A percentile compares a stretch with the other conserved stretches of the same genome.
Evolutionary conservation across 129 eudicot genomes (phyloP).

Genomic region (Helichrysum umbraculigerum): DNA sequence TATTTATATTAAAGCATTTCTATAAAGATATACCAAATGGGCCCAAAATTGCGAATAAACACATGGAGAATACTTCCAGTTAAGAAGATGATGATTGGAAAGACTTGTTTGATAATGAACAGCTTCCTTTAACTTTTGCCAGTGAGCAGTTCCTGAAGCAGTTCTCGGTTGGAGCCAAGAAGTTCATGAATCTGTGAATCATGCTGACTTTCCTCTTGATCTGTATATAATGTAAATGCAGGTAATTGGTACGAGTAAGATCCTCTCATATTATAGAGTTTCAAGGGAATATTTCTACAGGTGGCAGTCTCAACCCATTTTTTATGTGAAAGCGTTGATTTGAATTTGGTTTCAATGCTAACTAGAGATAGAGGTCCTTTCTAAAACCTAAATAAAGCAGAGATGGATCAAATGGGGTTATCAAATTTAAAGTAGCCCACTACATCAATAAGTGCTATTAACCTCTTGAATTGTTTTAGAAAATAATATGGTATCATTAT

Average conservation of each 20-base stretch:
- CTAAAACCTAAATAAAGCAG: neutral
- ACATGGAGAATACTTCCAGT: slow-evolving; percentile 30
- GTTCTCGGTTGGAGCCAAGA: slow-evolving; percentile 49
- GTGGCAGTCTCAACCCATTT: neutral
- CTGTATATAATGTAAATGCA: slow-evolving; percentile 32
- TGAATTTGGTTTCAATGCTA: neutral
- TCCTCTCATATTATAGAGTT: neutral
- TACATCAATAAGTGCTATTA: neutral
- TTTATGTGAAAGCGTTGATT: neutral
- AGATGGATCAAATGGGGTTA: neutral
- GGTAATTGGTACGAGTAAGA: slow-evolving; percentile 12
- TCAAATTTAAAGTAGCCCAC: neutral
- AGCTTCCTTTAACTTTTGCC: slow-evolving; percentile 78
- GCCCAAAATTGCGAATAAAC: slow-evolving; percentile 24
- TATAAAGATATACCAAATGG: slow-evolving; percentile 71
- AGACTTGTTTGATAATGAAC: slow-evolving; percentile 64
- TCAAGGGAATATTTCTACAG: neutral
- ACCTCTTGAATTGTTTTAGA: neutral
- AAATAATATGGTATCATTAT: neutral
- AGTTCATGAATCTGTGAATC: slow-evolving; percentile 25
- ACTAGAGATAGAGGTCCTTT: neutral
- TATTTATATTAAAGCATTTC: slow-evolving; percentile 81
- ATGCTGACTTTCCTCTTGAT: slow-evolving; percentile 14
- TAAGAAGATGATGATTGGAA: slow-evolving; percentile 34
- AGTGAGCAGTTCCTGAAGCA: slow-evolving; percentile 38